phyloP scores from a whole-genome alignment of 1,284 basidiomycete genomes.

The Ceratobasidium theobromae region DNA sequence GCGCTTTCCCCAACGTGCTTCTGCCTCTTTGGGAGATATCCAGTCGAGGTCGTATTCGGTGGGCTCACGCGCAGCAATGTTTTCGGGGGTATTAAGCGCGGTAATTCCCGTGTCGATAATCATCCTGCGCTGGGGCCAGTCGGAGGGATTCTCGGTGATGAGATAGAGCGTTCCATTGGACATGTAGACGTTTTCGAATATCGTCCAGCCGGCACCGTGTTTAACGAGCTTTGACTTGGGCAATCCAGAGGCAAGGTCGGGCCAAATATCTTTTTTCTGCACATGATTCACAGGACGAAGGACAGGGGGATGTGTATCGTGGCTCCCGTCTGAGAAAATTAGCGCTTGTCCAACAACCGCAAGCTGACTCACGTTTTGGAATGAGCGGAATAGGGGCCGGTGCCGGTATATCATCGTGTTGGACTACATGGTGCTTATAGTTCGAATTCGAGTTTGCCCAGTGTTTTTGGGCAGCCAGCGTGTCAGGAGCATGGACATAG shows the following conservation, averaged over 20 bases:
- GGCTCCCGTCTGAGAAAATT: neutral
- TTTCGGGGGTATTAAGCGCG: slow-evolving; percentile 30
- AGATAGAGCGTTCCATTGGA: slow-evolving; percentile 31
- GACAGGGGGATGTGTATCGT: slow-evolving; percentile 8
- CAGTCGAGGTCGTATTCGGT: slow-evolving; percentile 31
- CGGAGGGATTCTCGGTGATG: slow-evolving; percentile 10
- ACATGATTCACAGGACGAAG: neutral
- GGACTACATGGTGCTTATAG: slow-evolving; percentile 3
- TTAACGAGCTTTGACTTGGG: slow-evolving; percentile 28
- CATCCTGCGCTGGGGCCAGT: slow-evolving; percentile 23
- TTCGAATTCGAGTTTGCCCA: neutral
- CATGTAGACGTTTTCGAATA: slow-evolving; percentile 37
- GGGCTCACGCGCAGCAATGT: slow-evolving; percentile 31
- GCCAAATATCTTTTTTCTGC: slow-evolving; percentile 6
- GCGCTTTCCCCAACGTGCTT: slow-evolving; percentile 23
- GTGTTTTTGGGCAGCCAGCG: neutral
- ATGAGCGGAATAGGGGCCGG: slow-evolving; percentile 10
- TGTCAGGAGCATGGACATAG: neutral
- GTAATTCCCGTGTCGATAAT: slow-evolving; percentile 33
- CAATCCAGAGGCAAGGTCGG: slow-evolving; percentile 11
- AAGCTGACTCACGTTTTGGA: slow-evolving; percentile 26
- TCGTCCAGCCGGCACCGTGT: slow-evolving; percentile 34
- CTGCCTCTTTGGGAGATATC: slow-evolving; percentile 28
- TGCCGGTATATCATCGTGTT: slow-evolving; percentile 9
- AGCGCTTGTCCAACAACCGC: too few species aligned